These are phyloP conservation scores for Globisporangium camurandrum DNA, from an alignment of 352 stramenopile species.

Conservation along the genomic window DNA sequence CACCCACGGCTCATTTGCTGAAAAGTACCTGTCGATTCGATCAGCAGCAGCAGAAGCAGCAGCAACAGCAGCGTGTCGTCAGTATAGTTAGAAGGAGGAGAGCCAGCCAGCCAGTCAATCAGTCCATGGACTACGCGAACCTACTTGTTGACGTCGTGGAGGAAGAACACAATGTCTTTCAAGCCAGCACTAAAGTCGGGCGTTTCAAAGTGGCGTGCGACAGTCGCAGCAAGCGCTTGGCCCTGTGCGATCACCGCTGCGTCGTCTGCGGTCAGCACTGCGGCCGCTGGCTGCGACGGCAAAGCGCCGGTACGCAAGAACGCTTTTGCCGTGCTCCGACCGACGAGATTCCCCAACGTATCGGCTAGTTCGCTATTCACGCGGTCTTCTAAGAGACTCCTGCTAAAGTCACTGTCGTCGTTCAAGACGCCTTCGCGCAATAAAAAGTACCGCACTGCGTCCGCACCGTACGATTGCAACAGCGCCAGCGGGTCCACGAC, in stretches of 20 bases:
- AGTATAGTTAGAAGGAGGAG: no score
- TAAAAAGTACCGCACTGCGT: conserved; percentile 92
- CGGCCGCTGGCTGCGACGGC: conserved; percentile 26
- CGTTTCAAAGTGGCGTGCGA: conserved; percentile 49
- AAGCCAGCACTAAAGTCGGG: conserved; percentile 68
- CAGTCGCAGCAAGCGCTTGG: conserved; percentile 31
- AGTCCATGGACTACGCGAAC: no score
- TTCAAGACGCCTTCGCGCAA: conserved; percentile 91
- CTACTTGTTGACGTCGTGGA: conserved; percentile 78
- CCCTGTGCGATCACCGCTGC: conserved; percentile 45
- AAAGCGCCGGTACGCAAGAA: conserved; percentile 48
- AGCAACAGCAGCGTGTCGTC: no score
- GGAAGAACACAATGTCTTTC: conserved; percentile 71
- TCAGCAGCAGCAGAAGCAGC: no score
- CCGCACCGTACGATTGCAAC: conserved; percentile 87
- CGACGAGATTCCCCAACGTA: conserved; percentile 87
- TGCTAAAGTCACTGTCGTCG: conserved; percentile 90
- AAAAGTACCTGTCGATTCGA: conserved; percentile 55
- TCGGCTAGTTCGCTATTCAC: conserved; percentile 95
- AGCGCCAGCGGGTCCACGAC: conserved; percentile 94
- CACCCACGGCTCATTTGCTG: conserved; percentile 70
- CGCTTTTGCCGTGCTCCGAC: conserved; percentile 59
- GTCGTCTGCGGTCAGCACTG: conserved; percentile 42
- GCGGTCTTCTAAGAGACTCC: conserved; percentile 85
- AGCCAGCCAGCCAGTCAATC: no score